phyloP scores from a whole-genome alignment of 1,284 basidiomycete species.

The Ceraceosorus guamensis region DNA sequence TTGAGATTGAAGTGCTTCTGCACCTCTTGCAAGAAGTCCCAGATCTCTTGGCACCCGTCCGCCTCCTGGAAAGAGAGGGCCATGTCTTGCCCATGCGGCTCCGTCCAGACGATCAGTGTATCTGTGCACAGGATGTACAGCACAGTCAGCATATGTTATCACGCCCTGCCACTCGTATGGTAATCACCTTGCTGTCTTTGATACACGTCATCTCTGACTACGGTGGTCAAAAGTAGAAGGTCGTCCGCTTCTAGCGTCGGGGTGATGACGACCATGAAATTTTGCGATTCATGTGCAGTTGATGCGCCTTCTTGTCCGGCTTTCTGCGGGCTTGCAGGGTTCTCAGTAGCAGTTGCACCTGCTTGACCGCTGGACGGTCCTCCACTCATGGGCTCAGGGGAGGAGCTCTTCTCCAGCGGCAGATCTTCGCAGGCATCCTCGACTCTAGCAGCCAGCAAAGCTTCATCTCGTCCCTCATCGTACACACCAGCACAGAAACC shows the following conservation, averaged over 20 bases:
- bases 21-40: slow-evolving; percentile 94
- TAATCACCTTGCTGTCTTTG: slow-evolving; percentile 36
- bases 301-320: too few species aligned
- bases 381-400: background rate
- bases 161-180: slow-evolving; percentile 11
- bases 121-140: slow-evolving; percentile 61
- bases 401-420: slow-evolving; percentile 9
- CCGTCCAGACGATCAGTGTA: slow-evolving; percentile 98
- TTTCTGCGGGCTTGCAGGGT: background rate
- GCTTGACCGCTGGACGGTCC: slow-evolving; percentile 10
- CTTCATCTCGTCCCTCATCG: slow-evolving; percentile 42
- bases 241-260: slow-evolving; percentile 42
- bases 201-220: slow-evolving; percentile 46
- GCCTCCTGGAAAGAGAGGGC: slow-evolving; percentile 95
- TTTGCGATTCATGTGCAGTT: too few species aligned
- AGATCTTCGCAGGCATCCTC: slow-evolving; percentile 38
- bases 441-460: slow-evolving; percentile 38
- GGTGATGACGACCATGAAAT: slow-evolving; percentile 44
- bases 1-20: slow-evolving; percentile 62
- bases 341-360: slow-evolving; percentile 5
- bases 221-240: slow-evolving; percentile 36
- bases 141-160: background rate
- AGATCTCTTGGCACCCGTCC: slow-evolving; percentile 90
- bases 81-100: slow-evolving; percentile 86
- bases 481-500: slow-evolving; percentile 48